Conservation (phyloP, 2,329 filamentous ascomycete genomes). For the Penicillium sp. region DNA sequence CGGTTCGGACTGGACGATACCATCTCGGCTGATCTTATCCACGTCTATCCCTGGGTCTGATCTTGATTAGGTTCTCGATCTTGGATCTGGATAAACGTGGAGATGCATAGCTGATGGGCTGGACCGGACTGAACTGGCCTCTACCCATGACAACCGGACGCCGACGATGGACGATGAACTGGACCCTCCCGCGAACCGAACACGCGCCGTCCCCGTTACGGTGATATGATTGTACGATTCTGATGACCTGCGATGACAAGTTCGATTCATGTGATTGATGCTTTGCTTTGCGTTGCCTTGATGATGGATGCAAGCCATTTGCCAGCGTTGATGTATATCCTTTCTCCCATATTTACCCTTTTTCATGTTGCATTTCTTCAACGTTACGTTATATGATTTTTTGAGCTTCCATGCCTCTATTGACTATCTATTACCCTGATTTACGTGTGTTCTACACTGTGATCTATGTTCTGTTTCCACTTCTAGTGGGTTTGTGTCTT, state of each 20-base stretch:
- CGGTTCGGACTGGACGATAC: neutral
- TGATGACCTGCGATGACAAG: conserved; percentile 38
- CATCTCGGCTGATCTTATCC: neutral
- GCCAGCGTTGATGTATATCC: conserved; percentile 22
- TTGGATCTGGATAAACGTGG: conserved; percentile 9
- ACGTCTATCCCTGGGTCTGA: conserved; percentile 1
- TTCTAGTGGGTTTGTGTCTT: conserved; percentile 6
- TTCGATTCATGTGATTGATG: conserved; percentile 19
- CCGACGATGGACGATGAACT: neutral
- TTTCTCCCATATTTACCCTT: neutral
- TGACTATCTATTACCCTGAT: too few relatives aligned
- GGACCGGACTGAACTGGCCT: neutral
- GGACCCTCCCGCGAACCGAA: neutral
- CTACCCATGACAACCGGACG: neutral
- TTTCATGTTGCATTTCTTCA: neutral
- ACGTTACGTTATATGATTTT: neutral
- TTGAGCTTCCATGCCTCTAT: too few relatives aligned
- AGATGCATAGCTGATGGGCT: neutral
- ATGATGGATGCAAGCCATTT: conserved; percentile 9
- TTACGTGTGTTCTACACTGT: neutral
- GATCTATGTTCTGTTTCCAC: neutral
- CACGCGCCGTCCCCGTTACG: conserved; percentile 21
- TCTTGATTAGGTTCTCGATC: conserved; percentile 11
- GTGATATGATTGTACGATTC: conserved; percentile 40
- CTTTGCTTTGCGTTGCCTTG: conserved; percentile 18